phyloP scores from a whole-genome alignment of 2,329 filamentous ascomycete genomes.

The Fusarium lyarnte region DNA sequence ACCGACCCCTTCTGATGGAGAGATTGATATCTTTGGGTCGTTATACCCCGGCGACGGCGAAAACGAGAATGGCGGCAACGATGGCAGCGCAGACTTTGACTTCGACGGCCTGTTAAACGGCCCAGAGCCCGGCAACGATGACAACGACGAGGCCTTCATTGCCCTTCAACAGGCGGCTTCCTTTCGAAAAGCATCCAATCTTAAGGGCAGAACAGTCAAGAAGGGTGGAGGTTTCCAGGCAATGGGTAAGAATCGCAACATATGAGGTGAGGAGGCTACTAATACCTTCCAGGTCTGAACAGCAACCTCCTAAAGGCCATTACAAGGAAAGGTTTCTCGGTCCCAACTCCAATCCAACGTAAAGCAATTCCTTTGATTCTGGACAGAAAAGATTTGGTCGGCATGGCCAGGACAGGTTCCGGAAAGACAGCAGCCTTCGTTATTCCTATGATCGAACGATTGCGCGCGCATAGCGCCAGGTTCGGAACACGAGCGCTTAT shows the following conservation, averaged over 20 bases:
- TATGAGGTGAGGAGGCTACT: constrained; percentile 6
- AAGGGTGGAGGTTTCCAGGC: constrained; percentile 97
- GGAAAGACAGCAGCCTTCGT: constrained; percentile 99
- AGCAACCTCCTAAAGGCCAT: constrained; percentile 89
- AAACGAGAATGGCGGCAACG: constrained; percentile 53
- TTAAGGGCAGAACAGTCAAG: constrained; percentile 87
- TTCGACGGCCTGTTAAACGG: constrained; percentile 69
- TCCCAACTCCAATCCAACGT: constrained; percentile 96
- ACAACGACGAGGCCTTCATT: constrained; percentile 89
- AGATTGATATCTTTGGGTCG: constrained; percentile 87
- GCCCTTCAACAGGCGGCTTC: constrained; percentile 85
- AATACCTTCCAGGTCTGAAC: constrained; percentile 70
- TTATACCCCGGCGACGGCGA: constrained; percentile 73
- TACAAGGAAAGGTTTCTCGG: constrained; percentile 90
- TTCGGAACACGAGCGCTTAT: constrained; percentile 89
- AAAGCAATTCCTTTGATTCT: constrained; percentile 94
- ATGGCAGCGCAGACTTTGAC: constrained; percentile 59
- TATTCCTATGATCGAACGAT: constrained; percentile 95
- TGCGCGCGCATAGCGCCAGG: constrained; percentile 87
- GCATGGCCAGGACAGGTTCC: constrained; percentile 98
- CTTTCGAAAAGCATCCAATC: constrained; percentile 83
- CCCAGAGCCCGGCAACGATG: constrained; percentile 58
- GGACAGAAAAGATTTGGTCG: constrained; percentile 93
- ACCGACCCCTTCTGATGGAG: constrained; percentile 86
- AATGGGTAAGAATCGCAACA: constrained; percentile 69